Evolutionary conservation across 441 rosid species (phyloP).

Genomic region (Geranium incanum): DNA sequence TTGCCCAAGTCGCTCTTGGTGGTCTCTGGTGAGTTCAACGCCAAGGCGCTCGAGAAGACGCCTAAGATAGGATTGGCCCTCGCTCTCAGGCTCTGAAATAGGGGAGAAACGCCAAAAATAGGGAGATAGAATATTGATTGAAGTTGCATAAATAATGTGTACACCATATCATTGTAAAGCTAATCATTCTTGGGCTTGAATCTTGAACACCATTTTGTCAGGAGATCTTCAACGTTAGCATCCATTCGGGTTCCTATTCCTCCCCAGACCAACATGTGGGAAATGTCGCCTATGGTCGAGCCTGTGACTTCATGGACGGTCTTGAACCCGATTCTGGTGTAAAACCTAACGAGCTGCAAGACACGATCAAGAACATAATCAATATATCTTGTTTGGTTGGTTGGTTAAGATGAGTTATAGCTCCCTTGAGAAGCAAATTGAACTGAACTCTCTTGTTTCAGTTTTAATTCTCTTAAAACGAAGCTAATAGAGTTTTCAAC

Average conservation of each 20-base stretch:
- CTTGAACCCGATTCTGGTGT: constrained; percentile 62
- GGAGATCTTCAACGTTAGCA: constrained; percentile 57
- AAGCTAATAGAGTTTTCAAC: too few species aligned
- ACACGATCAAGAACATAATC: constrained; percentile 4
- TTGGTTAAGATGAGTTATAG: too few species aligned
- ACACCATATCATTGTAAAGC: constrained; percentile 12
- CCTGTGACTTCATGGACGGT: constrained; percentile 69
- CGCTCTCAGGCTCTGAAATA: constrained; percentile 3
- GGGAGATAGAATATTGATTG: neutral
- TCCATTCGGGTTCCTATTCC: constrained; percentile 92
- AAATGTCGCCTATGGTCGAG: constrained; percentile 57
- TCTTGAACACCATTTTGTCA: constrained; percentile 60
- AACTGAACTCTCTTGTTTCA: too few species aligned
- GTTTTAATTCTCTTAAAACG: too few species aligned
- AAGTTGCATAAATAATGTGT: constrained; percentile 7
- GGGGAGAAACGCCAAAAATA: too few species aligned
- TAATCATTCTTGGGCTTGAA: constrained; percentile 29
- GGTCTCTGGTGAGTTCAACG: neutral
- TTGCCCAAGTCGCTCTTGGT: neutral
- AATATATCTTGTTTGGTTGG: neutral
- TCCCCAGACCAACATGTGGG: constrained; percentile 87
- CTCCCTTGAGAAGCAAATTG: too few species aligned
- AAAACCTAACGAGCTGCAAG: constrained; percentile 71
- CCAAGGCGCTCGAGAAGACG: neutral
- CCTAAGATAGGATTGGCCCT: constrained; percentile 9